A percentile compares a stretch with the other conserved stretches of the same genome.
These are phyloP conservation scores for Calonectria ilicicola DNA, from an alignment of 2,329 filamentous ascomycete species.

Conservation along the genomic window DNA sequence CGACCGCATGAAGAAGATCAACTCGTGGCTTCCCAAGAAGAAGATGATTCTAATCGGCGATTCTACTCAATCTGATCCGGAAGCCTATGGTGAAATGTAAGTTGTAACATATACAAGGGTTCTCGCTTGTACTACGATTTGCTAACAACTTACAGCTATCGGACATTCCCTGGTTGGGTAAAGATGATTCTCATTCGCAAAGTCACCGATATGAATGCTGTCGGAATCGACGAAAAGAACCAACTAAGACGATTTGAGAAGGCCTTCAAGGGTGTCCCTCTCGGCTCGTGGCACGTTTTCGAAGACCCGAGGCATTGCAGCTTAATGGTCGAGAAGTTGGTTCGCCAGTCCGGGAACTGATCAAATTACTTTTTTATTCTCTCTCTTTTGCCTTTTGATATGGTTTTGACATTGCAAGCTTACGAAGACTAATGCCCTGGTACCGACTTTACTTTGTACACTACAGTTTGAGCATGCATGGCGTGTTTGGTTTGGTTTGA, in stretches of 20 bases:
- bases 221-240: slow-evolving; percentile 80
- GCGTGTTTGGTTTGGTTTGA: neutral
- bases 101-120: slow-evolving; percentile 35
- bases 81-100: slow-evolving; percentile 87
- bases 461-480: neutral
- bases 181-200: slow-evolving; percentile 87
- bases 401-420: neutral
- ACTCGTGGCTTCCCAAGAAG: slow-evolving; percentile 81
- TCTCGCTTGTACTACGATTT: neutral
- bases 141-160: slow-evolving; percentile 58
- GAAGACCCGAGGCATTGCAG: slow-evolving; percentile 77
- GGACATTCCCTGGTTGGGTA: slow-evolving; percentile 80
- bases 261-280: slow-evolving; percentile 83
- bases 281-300: slow-evolving; percentile 83
- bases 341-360: slow-evolving; percentile 27
- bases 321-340: slow-evolving; percentile 44
- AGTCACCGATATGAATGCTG: slow-evolving; percentile 77
- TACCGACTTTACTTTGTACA: neutral
- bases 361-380: neutral
- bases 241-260: slow-evolving; percentile 81
- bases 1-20: slow-evolving; percentile 81
- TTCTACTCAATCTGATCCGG: slow-evolving; percentile 91
- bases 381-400: too few species aligned
- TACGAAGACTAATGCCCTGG: neutral
- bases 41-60: slow-evolving; percentile 90